Evolutionary conservation across 345 rosid species (phyloP).

Genomic region (Salix brachista): DNA sequence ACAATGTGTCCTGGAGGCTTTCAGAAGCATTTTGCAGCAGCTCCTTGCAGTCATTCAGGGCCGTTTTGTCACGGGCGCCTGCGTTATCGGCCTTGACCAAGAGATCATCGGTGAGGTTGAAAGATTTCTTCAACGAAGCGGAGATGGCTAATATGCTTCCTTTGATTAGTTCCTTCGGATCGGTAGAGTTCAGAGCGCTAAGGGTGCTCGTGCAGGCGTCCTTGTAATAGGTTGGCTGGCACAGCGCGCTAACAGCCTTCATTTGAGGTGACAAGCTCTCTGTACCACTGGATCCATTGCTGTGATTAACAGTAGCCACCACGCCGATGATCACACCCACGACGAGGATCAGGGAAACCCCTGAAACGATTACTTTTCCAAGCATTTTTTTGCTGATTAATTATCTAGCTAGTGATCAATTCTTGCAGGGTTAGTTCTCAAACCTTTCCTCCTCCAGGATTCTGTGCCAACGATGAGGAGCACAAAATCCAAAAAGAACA

Average conservation of each 20-base stretch:
- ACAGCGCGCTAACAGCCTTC: slow-evolving; percentile 25
- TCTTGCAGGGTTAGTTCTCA: not conserved
- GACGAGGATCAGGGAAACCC: slow-evolving; percentile 24
- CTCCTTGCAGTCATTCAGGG: slow-evolving; percentile 23
- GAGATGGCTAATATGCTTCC: slow-evolving; percentile 22
- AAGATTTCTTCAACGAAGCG: slow-evolving; percentile 1
- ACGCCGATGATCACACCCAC: slow-evolving; percentile 22
- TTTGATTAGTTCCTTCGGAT: slow-evolving; percentile 24
- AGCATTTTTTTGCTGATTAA: not conserved
- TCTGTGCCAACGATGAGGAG: not conserved
- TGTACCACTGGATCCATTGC: not conserved
- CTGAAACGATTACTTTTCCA: slow-evolving; percentile 19
- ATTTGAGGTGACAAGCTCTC: slow-evolving; percentile 15
- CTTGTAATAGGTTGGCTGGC: slow-evolving; percentile 26
- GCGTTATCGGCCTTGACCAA: not conserved
- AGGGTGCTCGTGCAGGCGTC: slow-evolving; percentile 22
- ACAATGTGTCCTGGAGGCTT: slow-evolving; percentile 13
- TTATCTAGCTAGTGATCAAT: not conserved
- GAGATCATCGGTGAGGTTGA: slow-evolving; percentile 19
- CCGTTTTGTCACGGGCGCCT: not conserved
- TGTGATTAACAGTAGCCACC: slow-evolving; percentile 3
- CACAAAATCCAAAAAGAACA: not conserved
- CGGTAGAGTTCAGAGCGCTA: slow-evolving; percentile 7
- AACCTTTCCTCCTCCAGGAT: not conserved
- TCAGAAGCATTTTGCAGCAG: slow-evolving; percentile 13